These are phyloP conservation scores for Xylaria sp. DNA, from an alignment of 2,329 filamentous ascomycete species.

Conservation along the genomic window DNA sequence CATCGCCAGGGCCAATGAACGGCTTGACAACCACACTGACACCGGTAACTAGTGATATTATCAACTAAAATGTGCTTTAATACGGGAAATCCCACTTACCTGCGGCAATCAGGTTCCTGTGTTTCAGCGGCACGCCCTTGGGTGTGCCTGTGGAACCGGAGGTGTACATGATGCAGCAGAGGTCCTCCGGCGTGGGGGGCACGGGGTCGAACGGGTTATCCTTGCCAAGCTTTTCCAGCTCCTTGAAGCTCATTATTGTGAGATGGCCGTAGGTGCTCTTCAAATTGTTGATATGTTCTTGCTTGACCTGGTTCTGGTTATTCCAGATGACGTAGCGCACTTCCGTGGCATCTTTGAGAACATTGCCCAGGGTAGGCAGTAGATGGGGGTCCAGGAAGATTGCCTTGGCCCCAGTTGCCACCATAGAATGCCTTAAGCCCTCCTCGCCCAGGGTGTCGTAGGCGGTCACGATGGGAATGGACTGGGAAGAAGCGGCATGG, in stretches of 20 bases:
- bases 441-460: slow-evolving; percentile 78
- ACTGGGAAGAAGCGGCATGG: slow-evolving; percentile 68
- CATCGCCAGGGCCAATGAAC: slow-evolving; percentile 77
- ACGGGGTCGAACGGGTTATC: slow-evolving; percentile 70
- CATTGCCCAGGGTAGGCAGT: slow-evolving; percentile 58
- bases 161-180: slow-evolving; percentile 75
- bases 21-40: slow-evolving; percentile 76
- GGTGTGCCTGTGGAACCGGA: slow-evolving; percentile 82
- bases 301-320: slow-evolving; percentile 54
- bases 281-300: slow-evolving; percentile 53
- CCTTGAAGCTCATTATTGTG: slow-evolving; percentile 54
- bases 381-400: slow-evolving; percentile 78
- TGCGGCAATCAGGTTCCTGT: slow-evolving; percentile 74
- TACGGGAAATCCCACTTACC: slow-evolving; percentile 50
- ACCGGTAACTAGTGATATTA: slow-evolving; percentile 63
- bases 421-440: slow-evolving; percentile 70
- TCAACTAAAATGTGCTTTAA: slow-evolving; percentile 13
- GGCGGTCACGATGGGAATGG: slow-evolving; percentile 76
- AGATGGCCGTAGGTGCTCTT: slow-evolving; percentile 52
- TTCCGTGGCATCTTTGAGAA: slow-evolving; percentile 54
- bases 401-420: slow-evolving; percentile 69
- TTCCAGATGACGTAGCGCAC: slow-evolving; percentile 59
- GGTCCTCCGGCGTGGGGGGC: slow-evolving; percentile 70
- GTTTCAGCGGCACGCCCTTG: slow-evolving; percentile 78
- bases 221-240: slow-evolving; percentile 55